Evolutionary conservation across 305 asterid genomes (phyloP).

Genomic region (Striga hermonthica): DNA sequence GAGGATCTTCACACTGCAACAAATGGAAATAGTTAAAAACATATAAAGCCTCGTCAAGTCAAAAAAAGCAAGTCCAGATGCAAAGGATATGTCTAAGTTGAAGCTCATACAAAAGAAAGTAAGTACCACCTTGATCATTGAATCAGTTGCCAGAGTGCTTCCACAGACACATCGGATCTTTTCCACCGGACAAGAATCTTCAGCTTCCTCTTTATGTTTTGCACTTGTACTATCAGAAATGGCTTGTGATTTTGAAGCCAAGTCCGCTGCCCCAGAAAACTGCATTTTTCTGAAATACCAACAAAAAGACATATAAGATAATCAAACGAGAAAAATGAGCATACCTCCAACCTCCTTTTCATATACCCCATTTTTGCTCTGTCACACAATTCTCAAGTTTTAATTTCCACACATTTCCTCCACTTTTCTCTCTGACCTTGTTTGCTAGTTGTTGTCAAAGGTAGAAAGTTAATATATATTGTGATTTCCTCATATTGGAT

Average conservation of each 20-base stretch:
- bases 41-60: constrained; percentile 13
- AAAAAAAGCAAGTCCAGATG: constrained; percentile 14
- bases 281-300: constrained; percentile 77
- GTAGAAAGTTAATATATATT: constrained; percentile 21
- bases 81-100: constrained; percentile 5
- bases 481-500: constrained; percentile 11
- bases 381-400: constrained; percentile 13
- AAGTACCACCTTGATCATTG: constrained; percentile 69
- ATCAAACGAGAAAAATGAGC: constrained; percentile 15
- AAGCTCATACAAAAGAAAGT: constrained; percentile 25
- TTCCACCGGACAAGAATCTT: constrained; percentile 54
- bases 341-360: constrained; percentile 6
- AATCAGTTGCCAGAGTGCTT: constrained; percentile 63
- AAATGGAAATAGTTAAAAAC: constrained; percentile 31
- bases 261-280: constrained; percentile 70
- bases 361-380: not conserved
- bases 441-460: constrained; percentile 18
- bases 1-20: constrained; percentile 89
- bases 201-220: constrained; percentile 61
- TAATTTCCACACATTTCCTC: constrained; percentile 21
- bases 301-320: constrained; percentile 29
- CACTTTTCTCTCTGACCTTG: constrained; percentile 10
- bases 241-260: constrained; percentile 72
- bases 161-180: constrained; percentile 90
- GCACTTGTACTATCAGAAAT: constrained; percentile 55